These are phyloP conservation scores for Glycyrrhiza uralensis DNA, from an alignment of 306 rosid species.

Conservation along the genomic window DNA sequence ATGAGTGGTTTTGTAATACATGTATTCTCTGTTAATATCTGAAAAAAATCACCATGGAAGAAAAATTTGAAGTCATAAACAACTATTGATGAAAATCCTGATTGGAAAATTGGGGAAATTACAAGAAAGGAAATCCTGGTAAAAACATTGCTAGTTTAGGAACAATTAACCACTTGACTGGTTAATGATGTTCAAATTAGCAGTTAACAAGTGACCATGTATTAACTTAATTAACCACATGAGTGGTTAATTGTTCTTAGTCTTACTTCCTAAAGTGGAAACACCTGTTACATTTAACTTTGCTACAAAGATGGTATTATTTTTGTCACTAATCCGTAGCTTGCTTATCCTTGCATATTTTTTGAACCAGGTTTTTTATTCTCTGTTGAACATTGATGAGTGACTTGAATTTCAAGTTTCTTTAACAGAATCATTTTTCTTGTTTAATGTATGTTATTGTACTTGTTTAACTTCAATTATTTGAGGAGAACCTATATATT, in stretches of 20 bases:
- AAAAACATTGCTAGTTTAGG: not conserved
- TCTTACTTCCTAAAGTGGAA: not conserved
- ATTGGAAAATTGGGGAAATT: constrained; percentile 1
- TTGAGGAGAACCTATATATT: not conserved
- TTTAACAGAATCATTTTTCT: not conserved
- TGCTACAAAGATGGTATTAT: not conserved
- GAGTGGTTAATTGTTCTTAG: not conserved
- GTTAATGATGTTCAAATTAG: not conserved
- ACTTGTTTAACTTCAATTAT: no score
- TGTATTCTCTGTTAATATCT: not conserved
- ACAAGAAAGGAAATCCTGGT: not conserved
- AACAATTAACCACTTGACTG: not conserved
- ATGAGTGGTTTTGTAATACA: not conserved
- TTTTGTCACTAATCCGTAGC: not conserved
- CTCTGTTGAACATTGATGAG: not conserved
- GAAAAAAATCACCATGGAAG: not conserved
- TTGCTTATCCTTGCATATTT: not conserved
- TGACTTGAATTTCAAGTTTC: not conserved
- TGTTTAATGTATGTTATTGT: not conserved
- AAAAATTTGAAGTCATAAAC: not conserved
- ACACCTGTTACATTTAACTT: not conserved
- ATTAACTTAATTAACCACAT: not conserved
- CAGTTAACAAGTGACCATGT: not conserved
- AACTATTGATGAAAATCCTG: not conserved
- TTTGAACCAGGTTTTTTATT: not conserved